Evolutionary conservation across 306 rosid genomes (phyloP), one percentile per base, ranked within the genome.

Genomic region (Astragalus membranaceus): DNA sequence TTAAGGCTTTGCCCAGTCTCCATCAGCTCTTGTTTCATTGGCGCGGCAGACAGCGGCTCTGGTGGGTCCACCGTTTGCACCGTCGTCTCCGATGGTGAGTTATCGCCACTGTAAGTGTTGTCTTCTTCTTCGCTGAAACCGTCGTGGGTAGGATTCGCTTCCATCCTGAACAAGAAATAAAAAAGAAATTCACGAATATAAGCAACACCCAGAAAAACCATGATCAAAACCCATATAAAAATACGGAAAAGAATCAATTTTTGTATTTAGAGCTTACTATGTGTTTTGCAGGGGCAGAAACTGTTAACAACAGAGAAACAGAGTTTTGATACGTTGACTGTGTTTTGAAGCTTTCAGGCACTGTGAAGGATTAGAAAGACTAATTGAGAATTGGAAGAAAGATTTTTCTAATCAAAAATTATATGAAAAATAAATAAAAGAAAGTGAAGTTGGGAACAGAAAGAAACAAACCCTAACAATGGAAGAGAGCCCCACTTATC

Each of bases 401-500:
- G 73, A 20, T 61, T 30, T 63, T 42, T 62, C 4, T 60, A 23
- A 15, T 6, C 37, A 43, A 52, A 50, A 55, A 32, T n/a, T n/a
- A n/a, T 6, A 8, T 5, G 13, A 74, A 30, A 72, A 52, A 37
- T 0, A 36, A 43, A 43, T 0, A 3, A 8, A 29, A 26, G 36
- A 0, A 7, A 47, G 29, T 13, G n/a, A 53, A 56, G 30, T 5
- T 7, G 54, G 57, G 44, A 10, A 54, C 13, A 61, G 85, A 67
- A 76, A 68, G 73, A 76, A 53, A 70, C 89, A 63, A 88, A 87
- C 89, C 96, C 94, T 85, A 84, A 77, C 83, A 35, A 78, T 51
- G 81, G 79, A 65, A 49, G 65, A 35, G 64, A 76, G 82, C 88
- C 94, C 91, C 97, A 87, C 96, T 82, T 85, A 75, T 82, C 78